These are phyloP conservation scores for Boehmeria nivea DNA, from an alignment of 306 rosid genomes.

Conservation along the genomic window DNA sequence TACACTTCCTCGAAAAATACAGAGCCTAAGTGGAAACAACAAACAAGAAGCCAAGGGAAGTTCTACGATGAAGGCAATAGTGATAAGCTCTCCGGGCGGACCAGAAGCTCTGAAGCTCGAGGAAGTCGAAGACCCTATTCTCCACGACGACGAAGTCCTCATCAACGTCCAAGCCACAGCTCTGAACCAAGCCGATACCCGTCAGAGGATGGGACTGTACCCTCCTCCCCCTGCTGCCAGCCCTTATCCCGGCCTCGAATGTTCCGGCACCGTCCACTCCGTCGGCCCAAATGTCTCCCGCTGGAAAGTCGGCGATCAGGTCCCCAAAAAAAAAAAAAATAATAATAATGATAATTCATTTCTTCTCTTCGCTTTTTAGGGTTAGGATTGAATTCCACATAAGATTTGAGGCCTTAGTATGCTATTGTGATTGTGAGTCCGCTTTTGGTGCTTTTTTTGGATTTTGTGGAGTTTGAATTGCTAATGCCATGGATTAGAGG, in stretches of 20 bases:
- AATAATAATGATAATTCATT: no score
- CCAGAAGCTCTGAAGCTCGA: constrained; percentile 68
- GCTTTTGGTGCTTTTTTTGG: no score
- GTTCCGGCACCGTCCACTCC: constrained; percentile 67
- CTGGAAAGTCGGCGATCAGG: constrained; percentile 93
- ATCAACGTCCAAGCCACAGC: constrained; percentile 71
- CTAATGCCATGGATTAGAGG: no score
- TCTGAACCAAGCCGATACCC: constrained; percentile 69
- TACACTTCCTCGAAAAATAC: no score
- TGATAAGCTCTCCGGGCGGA: constrained; percentile 58
- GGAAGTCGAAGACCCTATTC: constrained; percentile 62
- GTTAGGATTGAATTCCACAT: no score
- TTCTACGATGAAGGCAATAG: constrained; percentile 70
- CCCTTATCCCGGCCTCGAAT: constrained; percentile 69
- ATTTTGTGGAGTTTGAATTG: no score
- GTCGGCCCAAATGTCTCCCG: constrained; percentile 55
- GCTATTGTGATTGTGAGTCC: no score
- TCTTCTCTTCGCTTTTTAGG: no score
- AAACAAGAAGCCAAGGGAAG: no score
- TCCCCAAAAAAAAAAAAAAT: no score
- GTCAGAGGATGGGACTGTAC: constrained; percentile 62
- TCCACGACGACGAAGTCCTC: constrained; percentile 65
- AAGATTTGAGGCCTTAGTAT: no score
- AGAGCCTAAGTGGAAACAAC: no score
- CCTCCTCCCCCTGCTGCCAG: constrained; percentile 80